Conservation (phyloP, 2,329 filamentous ascomycete species). For the Davidsoniella eucalypti region DNA sequence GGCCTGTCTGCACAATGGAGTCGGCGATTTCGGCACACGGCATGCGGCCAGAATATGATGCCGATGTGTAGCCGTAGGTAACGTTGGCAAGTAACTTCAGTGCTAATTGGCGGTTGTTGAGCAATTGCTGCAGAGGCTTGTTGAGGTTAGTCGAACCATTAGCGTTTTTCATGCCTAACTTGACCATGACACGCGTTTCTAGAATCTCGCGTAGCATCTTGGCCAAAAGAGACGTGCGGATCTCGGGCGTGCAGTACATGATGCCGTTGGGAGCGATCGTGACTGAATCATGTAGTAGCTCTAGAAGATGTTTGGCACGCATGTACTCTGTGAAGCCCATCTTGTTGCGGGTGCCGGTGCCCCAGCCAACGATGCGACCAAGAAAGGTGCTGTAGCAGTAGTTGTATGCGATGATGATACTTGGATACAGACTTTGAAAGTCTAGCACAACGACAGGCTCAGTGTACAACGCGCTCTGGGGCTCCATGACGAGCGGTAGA, state of each 20-base stretch:
- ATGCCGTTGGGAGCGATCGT: slow-evolving; percentile 93
- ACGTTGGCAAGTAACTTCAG: slow-evolving; percentile 97
- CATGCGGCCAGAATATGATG: slow-evolving; percentile 93
- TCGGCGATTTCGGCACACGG: slow-evolving; percentile 96
- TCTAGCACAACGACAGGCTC: slow-evolving; percentile 82
- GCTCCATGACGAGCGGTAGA: slow-evolving; percentile 91
- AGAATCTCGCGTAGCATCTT: slow-evolving; percentile 96
- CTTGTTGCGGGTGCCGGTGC: slow-evolving; percentile 60
- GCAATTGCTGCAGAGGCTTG: slow-evolving; percentile 45
- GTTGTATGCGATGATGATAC: slow-evolving; percentile 98
- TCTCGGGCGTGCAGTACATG: slow-evolving; percentile 75
- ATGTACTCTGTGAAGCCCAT: slow-evolving; percentile 53
- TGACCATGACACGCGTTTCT: slow-evolving; percentile 94
- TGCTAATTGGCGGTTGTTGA: slow-evolving; percentile 87
- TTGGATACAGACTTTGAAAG: slow-evolving; percentile 92
- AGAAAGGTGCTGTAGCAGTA: slow-evolving; percentile 97
- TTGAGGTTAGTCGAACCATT: neutral
- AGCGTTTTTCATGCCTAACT: slow-evolving; percentile 56
- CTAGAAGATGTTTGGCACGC: slow-evolving; percentile 50
- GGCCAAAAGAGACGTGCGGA: slow-evolving; percentile 78
- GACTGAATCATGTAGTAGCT: slow-evolving; percentile 41
- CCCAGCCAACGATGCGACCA: slow-evolving; percentile 71
- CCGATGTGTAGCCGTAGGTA: slow-evolving; percentile 94
- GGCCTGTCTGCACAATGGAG: slow-evolving; percentile 89
- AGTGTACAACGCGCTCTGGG: slow-evolving; percentile 83